A percentile compares a stretch with the other conserved stretches of the same genome.
Evolutionary conservation across 2,329 filamentous ascomycete species (phyloP).

Genomic region (Fusarium acutatum): DNA sequence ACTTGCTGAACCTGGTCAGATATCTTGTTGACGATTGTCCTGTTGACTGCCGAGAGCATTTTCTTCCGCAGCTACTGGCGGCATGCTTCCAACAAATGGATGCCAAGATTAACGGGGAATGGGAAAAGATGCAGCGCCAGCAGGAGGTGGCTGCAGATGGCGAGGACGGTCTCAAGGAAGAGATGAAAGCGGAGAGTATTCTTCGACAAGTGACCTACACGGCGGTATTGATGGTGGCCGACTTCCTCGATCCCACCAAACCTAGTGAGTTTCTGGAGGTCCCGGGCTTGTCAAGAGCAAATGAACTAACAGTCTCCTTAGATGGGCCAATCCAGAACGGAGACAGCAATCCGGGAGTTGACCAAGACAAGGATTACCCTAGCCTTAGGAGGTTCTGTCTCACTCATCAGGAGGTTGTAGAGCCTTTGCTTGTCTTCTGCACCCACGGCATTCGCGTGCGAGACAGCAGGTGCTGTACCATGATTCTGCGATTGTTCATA

Average conservation of each 20-base stretch:
- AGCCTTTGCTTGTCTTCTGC: constrained; percentile 90
- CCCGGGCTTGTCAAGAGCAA: not conserved
- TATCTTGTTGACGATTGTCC: constrained; percentile 94
- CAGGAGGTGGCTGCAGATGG: constrained; percentile 71
- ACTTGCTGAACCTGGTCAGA: constrained; percentile 87
- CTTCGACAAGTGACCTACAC: constrained; percentile 91
- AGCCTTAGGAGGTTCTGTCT: constrained; percentile 85
- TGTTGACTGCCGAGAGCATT: constrained; percentile 76
- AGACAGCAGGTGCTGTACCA: constrained; percentile 86
- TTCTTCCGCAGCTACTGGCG: constrained; percentile 84
- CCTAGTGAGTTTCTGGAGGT: constrained; percentile 62
- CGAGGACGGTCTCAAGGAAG: constrained; percentile 83
- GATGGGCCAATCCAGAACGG: constrained; percentile 45
- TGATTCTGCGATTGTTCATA: constrained; percentile 86
- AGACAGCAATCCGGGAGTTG: constrained; percentile 37
- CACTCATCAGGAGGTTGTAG: constrained; percentile 78
- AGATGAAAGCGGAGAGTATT: constrained; percentile 98
- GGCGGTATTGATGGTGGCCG: constrained; percentile 89
- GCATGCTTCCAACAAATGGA: constrained; percentile 88
- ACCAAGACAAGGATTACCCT: constrained; percentile 53
- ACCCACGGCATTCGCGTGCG: constrained; percentile 89
- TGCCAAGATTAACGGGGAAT: constrained; percentile 85
- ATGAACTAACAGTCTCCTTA: constrained; percentile 30
- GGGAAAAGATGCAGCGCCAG: constrained; percentile 76
- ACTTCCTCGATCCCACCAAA: constrained; percentile 81